phyloP scores from a whole-genome alignment of 148 eudicot species.

The Vaccinium darrowii region DNA sequence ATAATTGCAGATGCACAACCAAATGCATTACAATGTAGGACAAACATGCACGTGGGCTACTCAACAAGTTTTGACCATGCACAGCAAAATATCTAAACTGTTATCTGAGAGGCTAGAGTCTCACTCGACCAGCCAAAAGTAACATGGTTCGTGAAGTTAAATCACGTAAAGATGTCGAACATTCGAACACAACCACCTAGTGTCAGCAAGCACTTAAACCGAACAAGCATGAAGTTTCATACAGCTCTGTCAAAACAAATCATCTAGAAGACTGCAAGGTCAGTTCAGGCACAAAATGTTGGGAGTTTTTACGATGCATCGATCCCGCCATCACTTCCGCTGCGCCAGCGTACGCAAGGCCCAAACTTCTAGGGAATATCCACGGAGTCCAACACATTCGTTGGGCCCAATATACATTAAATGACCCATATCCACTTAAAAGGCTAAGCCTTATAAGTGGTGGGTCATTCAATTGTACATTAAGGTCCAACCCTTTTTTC shows the following conservation, averaged over 20 bases:
- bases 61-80: neutral
- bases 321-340: too few species aligned
- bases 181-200: neutral
- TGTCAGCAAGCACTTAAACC: neutral
- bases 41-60: neutral
- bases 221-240: neutral
- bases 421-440: too few species aligned
- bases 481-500: too few species aligned
- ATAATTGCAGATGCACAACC: neutral
- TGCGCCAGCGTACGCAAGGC: too few species aligned
- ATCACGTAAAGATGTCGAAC: neutral
- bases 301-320: too few species aligned
- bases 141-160: neutral
- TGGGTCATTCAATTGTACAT: too few species aligned
- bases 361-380: too few species aligned
- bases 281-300: neutral
- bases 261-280: slow-evolving; percentile 4
- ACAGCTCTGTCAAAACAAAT: neutral
- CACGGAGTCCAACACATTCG: too few species aligned
- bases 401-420: too few species aligned
- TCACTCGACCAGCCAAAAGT: neutral
- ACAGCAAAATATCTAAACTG: neutral
- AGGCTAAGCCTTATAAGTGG: too few species aligned
- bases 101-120: neutral
- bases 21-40: neutral